Conservation (phyloP, 2,329 filamentous ascomycete species). For the Knoxdaviesia proteae region DNA sequence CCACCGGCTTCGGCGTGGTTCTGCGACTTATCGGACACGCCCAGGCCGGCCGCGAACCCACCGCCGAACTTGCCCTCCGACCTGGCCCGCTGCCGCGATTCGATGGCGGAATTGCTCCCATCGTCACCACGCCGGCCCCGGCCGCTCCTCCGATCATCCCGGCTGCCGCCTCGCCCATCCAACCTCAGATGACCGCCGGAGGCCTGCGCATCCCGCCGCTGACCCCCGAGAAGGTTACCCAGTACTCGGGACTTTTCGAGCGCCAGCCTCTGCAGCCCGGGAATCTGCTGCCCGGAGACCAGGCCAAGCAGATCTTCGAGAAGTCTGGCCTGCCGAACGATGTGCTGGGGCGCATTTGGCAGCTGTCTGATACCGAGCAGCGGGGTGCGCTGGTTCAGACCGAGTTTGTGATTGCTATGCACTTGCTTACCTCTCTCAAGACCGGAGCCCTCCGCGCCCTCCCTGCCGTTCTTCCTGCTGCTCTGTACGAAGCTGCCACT, state of each 20-base stretch:
- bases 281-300: conserved; percentile 55
- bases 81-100: conserved; percentile 83
- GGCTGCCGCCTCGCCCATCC: conserved; percentile 22
- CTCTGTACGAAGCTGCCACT: conserved; percentile 76
- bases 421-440: conserved; percentile 81
- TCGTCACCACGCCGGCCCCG: conserved; percentile 10
- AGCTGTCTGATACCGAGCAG: conserved; percentile 81
- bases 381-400: conserved; percentile 68
- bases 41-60: conserved; percentile 68
- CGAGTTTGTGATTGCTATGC: conserved; percentile 97
- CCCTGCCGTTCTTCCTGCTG: conserved; percentile 61
- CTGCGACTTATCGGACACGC: conserved; percentile 88
- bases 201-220: conserved; percentile 73
- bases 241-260: conserved; percentile 81
- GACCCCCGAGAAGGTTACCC: conserved; percentile 68
- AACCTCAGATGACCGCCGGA: conserved; percentile 37
- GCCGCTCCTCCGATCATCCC: conserved; percentile 15
- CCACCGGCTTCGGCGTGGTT: conserved; percentile 80
- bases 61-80: conserved; percentile 61
- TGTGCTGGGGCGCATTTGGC: conserved; percentile 86
- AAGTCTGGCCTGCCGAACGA: conserved; percentile 80
- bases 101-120: conserved; percentile 42
- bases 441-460: conserved; percentile 59
- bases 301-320: conserved; percentile 87
- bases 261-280: conserved; percentile 63